Evolutionary conservation across 1,284 basidiomycete genomes (phyloP).

Genomic region (Ganoderma sinense): DNA sequence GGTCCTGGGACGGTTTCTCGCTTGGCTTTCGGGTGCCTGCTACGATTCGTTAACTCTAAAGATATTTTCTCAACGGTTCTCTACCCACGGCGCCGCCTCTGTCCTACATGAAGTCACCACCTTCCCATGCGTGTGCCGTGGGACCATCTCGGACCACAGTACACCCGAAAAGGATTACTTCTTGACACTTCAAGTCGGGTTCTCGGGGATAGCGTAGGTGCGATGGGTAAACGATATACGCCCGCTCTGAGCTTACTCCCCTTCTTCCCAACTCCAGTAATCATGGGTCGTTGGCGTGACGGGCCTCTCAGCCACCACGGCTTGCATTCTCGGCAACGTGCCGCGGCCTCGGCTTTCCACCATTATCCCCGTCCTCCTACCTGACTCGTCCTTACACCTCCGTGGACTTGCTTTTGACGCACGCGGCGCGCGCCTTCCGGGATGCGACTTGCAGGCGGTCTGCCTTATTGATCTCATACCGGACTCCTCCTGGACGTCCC

Average conservation of each 20-base stretch:
- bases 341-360: neutral
- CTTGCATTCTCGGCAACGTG: neutral
- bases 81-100: neutral
- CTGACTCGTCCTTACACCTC: neutral
- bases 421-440: neutral
- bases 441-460: neutral
- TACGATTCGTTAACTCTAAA: neutral
- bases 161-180: neutral
- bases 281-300: neutral
- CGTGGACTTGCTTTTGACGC: neutral
- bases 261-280: neutral
- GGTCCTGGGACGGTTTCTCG: constrained; percentile 1
- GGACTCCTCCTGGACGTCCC: neutral
- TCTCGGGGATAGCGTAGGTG: neutral
- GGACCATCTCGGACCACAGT: neutral
- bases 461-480: neutral
- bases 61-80: neutral
- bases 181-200: neutral
- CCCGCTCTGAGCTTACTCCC: neutral
- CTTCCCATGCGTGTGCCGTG: neutral
- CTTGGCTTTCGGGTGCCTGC: neutral
- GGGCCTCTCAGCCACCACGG: neutral
- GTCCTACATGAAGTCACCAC: neutral
- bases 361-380: neutral
- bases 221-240: neutral